Base-by-base conservation (phyloP, 768 basidiomycete genomes). In the Tricholoma furcatifolium region DNA sequence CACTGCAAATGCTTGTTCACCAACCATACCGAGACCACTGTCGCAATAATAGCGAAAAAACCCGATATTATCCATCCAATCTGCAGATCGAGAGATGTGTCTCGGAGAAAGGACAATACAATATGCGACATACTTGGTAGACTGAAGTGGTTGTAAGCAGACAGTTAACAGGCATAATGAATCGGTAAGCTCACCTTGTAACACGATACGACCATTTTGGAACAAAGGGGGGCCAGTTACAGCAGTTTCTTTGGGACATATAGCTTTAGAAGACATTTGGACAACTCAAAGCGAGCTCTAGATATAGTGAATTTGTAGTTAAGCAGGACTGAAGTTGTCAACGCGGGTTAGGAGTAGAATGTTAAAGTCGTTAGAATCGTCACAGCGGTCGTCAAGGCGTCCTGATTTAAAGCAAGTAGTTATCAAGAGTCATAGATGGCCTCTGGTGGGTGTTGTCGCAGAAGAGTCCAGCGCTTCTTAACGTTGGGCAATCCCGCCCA, bases 11-110 rank as follows among this genome's bases (percentile, higher is more conserved):
- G 88, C 64, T 84, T 85, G 65, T 73, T 70, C 43, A 91, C 82
- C n/a, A 90, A 75, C 88, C 88, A 91, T 55, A 81, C 74, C 0
- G 87, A 88, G n/a, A 74, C 70, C 17, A 73, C 64, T 4, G 76
- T 76, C 3, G 87, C 79, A 27, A 84, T 58, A 9, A 82, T 35
- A 2, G 85, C 77, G 64, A 88, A 84, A 54, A 76, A 71, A 3
- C 82, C 83, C 36, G 80, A 73, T 27, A 87, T 65, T 38, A 88
- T 77, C 87, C 87, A 89, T 0, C 88, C 88, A 53, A 86, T 74
- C 84, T 86, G 50, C 8, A 15, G 30, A 10, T 36, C 44, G 9
- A 45, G 2, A 34, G 20, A 18, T 38, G 23, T 3, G 27, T 27
- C 27, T 4, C 45, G 21, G n/a, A 46, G 34, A 8, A 27, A 20